Evolutionary conservation across 495 filamentous ascomycete species (phyloP).

Genomic region (Hyaloscypha finlandica): DNA sequence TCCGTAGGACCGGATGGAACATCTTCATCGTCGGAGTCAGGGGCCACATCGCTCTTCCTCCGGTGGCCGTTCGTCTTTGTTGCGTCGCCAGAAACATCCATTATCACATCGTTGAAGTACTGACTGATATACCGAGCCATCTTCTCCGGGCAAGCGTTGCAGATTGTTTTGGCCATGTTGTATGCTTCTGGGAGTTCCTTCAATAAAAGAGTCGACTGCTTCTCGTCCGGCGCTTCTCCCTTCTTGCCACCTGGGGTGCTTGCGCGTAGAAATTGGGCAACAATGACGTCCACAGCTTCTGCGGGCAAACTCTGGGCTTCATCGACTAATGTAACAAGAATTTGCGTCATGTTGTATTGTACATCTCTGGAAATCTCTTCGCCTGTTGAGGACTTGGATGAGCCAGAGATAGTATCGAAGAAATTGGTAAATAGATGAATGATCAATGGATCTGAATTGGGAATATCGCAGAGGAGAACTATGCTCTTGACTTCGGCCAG

Average conservation of each 20-base stretch:
- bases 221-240: constrained; percentile 56
- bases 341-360: constrained; percentile 84
- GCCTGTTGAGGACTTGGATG: constrained; percentile 68
- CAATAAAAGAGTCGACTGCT: constrained; percentile 74
- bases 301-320: constrained; percentile 78
- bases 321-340: constrained; percentile 83
- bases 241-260: constrained; percentile 51
- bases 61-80: constrained; percentile 50
- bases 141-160: constrained; percentile 84
- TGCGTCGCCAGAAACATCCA: constrained; percentile 68
- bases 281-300: constrained; percentile 87
- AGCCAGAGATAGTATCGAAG: constrained; percentile 89
- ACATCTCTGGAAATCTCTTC: constrained; percentile 87
- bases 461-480: constrained; percentile 88
- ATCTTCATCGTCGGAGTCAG: constrained; percentile 72
- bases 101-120: constrained; percentile 96
- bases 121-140: constrained; percentile 93
- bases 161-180: constrained; percentile 93
- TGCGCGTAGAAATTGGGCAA: constrained; percentile 91
- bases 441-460: constrained; percentile 72
- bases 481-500: constrained; percentile 93
- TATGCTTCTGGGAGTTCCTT: constrained; percentile 92
- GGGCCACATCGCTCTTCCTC: constrained; percentile 49
- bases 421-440: constrained; percentile 79
- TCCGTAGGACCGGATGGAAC: constrained; percentile 63